phyloP scores from a whole-genome alignment of 768 basidiomycete genomes.

The Podaxis sp. region DNA sequence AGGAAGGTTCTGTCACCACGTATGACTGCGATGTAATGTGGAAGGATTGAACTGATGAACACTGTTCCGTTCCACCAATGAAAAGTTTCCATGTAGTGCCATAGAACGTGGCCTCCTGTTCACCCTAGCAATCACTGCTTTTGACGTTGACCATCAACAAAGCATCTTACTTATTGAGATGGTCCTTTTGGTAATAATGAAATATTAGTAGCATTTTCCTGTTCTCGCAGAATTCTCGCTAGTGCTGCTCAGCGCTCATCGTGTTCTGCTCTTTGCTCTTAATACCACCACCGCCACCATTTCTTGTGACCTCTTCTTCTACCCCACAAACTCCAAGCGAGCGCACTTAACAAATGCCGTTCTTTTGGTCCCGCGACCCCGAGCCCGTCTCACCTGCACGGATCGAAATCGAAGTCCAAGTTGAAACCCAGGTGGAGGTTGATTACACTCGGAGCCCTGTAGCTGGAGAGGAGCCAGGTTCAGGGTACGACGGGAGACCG shows the following conservation, averaged over 20 bases:
- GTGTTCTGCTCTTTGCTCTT: not conserved
- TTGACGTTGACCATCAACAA: slow-evolving; percentile 1
- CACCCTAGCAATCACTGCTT: not conserved
- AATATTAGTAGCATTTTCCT: not conserved
- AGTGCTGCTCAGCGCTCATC: not conserved
- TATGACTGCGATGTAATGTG: not conserved
- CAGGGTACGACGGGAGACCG: not conserved
- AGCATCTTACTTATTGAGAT: not conserved
- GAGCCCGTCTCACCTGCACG: not conserved
- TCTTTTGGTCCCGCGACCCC: not conserved
- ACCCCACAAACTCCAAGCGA: not conserved
- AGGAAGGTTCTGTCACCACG: not conserved
- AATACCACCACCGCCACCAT: not conserved
- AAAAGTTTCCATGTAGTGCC: not conserved
- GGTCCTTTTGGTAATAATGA: not conserved
- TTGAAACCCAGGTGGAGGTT: slow-evolving; percentile 28
- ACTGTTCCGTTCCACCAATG: not conserved
- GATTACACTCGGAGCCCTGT: slow-evolving; percentile 11
- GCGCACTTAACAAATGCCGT: not conserved
- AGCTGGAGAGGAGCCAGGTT: not conserved
- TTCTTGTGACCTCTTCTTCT: not conserved
- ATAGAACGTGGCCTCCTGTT: not conserved
- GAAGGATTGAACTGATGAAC: not conserved
- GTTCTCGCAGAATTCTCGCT: not conserved
- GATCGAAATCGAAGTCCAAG: slow-evolving; percentile 25